Base-by-base conservation (phyloP, 2,329 filamentous ascomycete genomes). In the Elsinoe necatrix region DNA sequence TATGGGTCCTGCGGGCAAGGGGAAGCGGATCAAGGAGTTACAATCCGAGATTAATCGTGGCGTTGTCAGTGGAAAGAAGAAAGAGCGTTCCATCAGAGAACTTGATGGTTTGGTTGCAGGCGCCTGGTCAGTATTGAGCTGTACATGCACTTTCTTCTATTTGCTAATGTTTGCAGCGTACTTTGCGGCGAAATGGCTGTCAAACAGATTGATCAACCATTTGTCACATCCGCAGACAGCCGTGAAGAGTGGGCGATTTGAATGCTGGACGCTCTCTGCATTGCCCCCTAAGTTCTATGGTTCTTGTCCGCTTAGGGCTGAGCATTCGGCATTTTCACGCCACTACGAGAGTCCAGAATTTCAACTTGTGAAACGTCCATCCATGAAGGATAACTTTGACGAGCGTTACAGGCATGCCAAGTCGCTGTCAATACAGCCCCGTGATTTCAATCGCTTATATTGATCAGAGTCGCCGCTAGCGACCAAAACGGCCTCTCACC, bases 111-210 rank as follows among this genome's bases (percentile, higher is more conserved):
- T 97, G 64, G 87, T 98, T 60, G 93, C 90, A 43, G 87, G 87
- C 58, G 84, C 88, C 67, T 98, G 91, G 89, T 95, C 72, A 74
- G 79, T 76, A 29, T 25, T 31, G 18, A 9, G 31, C 11, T 21
- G 18, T 47, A 25, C 63, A 2, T 14, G 11, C 2, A 7, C 16
- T 23, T 34, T 58, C 18, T 42, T 34, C 48, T 54, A 18, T 21
- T 23, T 41, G 51, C 27, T 20, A 21, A 7, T 18, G 18, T 42
- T 23, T 37, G 8, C 45, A 93, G 91, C 76, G 90, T 97, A 56
- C 75, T 98, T 18, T 98, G 93, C 71, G 91, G 90, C 67, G 93
- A 98, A 62, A 83, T 95, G 72, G 93, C 92, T 2, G 95, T 98
- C 67, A 95, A 91, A 75, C 82, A 87, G 66, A 89, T 98, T 58